These are phyloP conservation scores for Aspergillus pseudoglaucus DNA, from an alignment of 2,329 filamentous ascomycete genomes.

Conservation along the genomic window DNA sequence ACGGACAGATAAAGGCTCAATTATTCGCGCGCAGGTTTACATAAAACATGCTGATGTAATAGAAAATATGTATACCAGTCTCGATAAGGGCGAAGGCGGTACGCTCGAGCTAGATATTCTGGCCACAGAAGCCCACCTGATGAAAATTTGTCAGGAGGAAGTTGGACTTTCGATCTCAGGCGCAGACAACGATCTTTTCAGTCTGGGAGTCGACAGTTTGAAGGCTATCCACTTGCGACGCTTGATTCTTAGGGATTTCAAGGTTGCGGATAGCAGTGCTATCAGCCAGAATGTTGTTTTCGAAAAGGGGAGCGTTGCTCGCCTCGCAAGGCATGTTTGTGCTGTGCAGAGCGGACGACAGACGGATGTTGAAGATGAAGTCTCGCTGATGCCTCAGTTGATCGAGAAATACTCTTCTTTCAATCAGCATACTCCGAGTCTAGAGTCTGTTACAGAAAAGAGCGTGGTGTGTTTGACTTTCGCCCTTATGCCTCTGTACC, in stretches of 20 bases:
- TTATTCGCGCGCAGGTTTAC: constrained; percentile 48
- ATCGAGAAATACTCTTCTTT: constrained; percentile 44
- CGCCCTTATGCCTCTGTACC: too few species aligned
- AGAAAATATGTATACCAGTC: constrained; percentile 21
- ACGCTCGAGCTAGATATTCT: constrained; percentile 27
- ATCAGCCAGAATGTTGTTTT: constrained; percentile 38
- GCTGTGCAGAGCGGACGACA: constrained; percentile 20
- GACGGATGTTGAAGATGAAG: constrained; percentile 9
- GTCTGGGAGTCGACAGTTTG: constrained; percentile 42
- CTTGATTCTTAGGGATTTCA: constrained; percentile 35
- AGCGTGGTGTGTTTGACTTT: constrained; percentile 16
- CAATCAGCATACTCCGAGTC: constrained; percentile 16
- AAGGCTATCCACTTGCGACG: constrained; percentile 42
- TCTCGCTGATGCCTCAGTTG: constrained; percentile 37
- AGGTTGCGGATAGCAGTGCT: constrained; percentile 23
- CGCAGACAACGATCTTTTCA: constrained; percentile 38
- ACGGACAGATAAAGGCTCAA: constrained; percentile 48
- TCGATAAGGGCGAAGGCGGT: constrained; percentile 13
- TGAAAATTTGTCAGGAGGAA: constrained; percentile 25
- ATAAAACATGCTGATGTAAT: constrained; percentile 40
- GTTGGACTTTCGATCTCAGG: constrained; percentile 26
- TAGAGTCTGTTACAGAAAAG: constrained; percentile 9
- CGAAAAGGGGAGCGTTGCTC: constrained; percentile 33
- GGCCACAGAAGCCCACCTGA: constrained; percentile 29
- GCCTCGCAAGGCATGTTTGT: constrained; percentile 31